phyloP scores from a whole-genome alignment of 2,329 filamentous ascomycete genomes.

The Helicocarpus griseus region DNA sequence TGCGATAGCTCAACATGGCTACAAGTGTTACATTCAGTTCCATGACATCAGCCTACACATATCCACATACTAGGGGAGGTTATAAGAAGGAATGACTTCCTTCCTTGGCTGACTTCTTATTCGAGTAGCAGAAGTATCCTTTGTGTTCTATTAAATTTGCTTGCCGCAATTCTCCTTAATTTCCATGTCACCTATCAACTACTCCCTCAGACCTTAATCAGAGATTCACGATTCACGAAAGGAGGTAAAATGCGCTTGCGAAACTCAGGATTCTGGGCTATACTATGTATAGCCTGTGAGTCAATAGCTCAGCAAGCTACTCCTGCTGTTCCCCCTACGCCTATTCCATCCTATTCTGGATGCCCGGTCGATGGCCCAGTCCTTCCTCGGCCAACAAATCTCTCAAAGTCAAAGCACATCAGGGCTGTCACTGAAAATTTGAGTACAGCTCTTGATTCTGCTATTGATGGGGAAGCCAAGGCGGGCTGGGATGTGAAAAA shows the following conservation, averaged over 20 bases:
- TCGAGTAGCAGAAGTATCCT: too few relatives aligned
- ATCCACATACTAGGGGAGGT: too few relatives aligned
- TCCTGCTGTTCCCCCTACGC: conserved; percentile 14
- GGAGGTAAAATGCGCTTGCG: neutral
- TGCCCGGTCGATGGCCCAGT: conserved; percentile 18
- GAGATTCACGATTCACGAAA: too few relatives aligned
- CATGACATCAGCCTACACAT: too few relatives aligned
- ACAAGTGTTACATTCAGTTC: too few relatives aligned
- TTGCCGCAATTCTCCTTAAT: too few relatives aligned
- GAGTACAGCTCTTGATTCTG: conserved; percentile 20
- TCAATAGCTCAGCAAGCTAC: neutral
- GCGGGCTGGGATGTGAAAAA: conserved; percentile 29
- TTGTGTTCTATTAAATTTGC: too few relatives aligned
- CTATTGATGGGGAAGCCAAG: conserved; percentile 22
- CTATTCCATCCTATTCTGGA: conserved; percentile 9
- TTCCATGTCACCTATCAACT: too few relatives aligned
- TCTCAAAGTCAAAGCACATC: conserved; percentile 20
- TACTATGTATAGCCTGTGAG: neutral
- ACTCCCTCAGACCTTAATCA: too few relatives aligned
- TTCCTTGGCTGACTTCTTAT: too few relatives aligned
- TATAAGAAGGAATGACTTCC: too few relatives aligned
- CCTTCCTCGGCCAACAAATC: conserved; percentile 24
- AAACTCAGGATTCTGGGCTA: neutral
- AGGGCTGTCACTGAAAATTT: conserved; percentile 21
- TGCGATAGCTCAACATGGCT: too few relatives aligned